Base-by-base conservation (phyloP, 129 eudicot genomes). In the Chrysanthemum seticuspe region DNA sequence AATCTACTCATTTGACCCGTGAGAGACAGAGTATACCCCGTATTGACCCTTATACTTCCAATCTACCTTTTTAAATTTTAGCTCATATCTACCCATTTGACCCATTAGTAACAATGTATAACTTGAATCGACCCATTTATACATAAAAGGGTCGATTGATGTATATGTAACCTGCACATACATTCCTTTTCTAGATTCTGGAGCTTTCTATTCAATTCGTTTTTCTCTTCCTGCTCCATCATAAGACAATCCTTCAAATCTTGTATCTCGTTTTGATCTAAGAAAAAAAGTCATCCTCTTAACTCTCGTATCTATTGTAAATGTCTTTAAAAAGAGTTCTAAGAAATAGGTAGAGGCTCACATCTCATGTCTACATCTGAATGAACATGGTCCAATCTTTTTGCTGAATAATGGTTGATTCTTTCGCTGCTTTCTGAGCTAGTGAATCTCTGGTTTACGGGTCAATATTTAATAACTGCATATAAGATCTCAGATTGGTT, bases 211-310 rank as follows among this genome's bases (percentile, higher is more conserved):
- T 60, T 78, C 68, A 86, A 78, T 44, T 77, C 86, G 31, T 80
- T 79, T 66, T 89, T 89, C 77, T 89, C 96, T 73, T 86, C 88
- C 48, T 86, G 96, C 77, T 89, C 96, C 68, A 82, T 78, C 60
- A 79, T 73, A 51, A 89, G 83, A 74, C 91, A 86, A 62, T 86
- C 89, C 80, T 77, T 89, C 79, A 89, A 71, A 78, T 85, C 89
- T 73, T 84, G 91, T 68, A 84, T 83, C 81, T 89, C 96, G 21
- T 71, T 49, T 53, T 82, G 79, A 80, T 87, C 92, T 87, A 80
- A 10, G n/a, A 67, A 77, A 34, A 60, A 73, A 4, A 49, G 21
- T 71, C 64, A 70, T 53, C 67, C 56, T 59, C 21, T n/a, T n/a
- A n/a, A n/a, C n/a, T n/a, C n/a, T n/a, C n/a, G n/a, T n/a, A n/a